Conservation (phyloP, 2,329 filamentous ascomycete genomes). For the Aureobasidium pullulans region DNA sequence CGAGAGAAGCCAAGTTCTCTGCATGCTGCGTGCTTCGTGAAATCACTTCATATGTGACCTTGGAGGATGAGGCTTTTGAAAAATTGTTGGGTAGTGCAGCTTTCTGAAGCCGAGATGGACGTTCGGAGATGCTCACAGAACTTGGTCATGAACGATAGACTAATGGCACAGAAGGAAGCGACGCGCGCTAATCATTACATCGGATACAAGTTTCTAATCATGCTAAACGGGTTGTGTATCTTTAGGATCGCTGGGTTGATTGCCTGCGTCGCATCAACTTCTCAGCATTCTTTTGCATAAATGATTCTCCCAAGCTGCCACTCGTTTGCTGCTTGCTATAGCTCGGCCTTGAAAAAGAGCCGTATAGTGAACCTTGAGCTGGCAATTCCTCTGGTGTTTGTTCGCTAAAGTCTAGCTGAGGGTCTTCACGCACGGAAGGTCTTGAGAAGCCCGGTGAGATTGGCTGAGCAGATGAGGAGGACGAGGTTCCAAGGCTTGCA, state of each 20-base stretch:
- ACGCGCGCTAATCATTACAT: neutral
- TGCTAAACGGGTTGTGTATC: neutral
- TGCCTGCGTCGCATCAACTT: conserved; percentile 19
- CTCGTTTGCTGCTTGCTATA: conserved; percentile 1
- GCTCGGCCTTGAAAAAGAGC: conserved; percentile 9
- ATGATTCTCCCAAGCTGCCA: conserved; percentile 28
- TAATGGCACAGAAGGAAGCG: neutral
- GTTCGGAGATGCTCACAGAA: too few relatives aligned
- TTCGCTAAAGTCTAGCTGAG: conserved; percentile 21
- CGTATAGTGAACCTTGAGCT: conserved; percentile 19
- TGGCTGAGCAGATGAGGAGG: conserved; percentile 23
- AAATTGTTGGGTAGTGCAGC: too few relatives aligned
- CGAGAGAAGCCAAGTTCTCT: too few relatives aligned
- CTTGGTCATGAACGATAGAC: too few relatives aligned
- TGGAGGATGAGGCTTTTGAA: too few relatives aligned
- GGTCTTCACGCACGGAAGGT: conserved; percentile 25
- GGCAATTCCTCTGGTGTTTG: conserved; percentile 19
- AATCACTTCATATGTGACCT: too few relatives aligned
- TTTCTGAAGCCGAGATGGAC: too few relatives aligned
- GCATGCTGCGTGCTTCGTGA: too few relatives aligned
- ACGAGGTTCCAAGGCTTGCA: conserved; percentile 22
- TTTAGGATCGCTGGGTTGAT: neutral
- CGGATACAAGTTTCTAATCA: neutral
- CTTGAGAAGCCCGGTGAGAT: conserved; percentile 28
- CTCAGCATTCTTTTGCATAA: conserved; percentile 29